These are phyloP conservation scores for Psilocybe subaeruginosa DNA, from an alignment of 768 basidiomycete species.

Conservation along the genomic window DNA sequence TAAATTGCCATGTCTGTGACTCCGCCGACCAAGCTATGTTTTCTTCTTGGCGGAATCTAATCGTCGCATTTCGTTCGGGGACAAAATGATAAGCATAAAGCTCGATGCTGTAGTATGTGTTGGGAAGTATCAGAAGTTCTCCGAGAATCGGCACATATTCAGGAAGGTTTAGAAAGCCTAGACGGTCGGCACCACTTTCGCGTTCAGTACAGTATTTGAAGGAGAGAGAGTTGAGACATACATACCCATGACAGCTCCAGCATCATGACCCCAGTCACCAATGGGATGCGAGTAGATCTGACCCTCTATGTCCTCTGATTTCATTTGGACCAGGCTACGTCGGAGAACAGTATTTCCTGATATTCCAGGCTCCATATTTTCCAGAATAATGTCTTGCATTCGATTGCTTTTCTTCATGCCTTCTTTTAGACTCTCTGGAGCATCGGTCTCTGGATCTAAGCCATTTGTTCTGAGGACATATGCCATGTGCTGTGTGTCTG, in stretches of 20 bases:
- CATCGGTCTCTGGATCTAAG: conserved; percentile 39
- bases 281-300: conserved; percentile 58
- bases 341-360: conserved; percentile 51
- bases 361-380: conserved; percentile 44
- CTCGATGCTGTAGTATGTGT: conserved; percentile 59
- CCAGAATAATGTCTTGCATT: conserved; percentile 53
- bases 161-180: conserved; percentile 48
- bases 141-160: conserved; percentile 49
- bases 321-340: conserved; percentile 46
- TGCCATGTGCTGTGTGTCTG: conserved; percentile 59
- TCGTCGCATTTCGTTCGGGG: conserved; percentile 49
- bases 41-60: conserved; percentile 48
- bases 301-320: conserved; percentile 45
- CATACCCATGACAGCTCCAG: conserved; percentile 52
- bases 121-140: conserved; percentile 46
- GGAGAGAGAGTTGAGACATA: conserved; percentile 9
- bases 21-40: conserved; percentile 44
- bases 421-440: conserved; percentile 43
- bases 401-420: conserved; percentile 49
- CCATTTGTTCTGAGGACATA: conserved; percentile 46
- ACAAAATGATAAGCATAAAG: conserved; percentile 52
- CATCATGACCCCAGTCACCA: conserved; percentile 58
- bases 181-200: neutral
- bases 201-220: neutral
- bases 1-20: conserved; percentile 47